Conservation (phyloP, 179 eudicot genomes). For the Spergularia azorica region DNA sequence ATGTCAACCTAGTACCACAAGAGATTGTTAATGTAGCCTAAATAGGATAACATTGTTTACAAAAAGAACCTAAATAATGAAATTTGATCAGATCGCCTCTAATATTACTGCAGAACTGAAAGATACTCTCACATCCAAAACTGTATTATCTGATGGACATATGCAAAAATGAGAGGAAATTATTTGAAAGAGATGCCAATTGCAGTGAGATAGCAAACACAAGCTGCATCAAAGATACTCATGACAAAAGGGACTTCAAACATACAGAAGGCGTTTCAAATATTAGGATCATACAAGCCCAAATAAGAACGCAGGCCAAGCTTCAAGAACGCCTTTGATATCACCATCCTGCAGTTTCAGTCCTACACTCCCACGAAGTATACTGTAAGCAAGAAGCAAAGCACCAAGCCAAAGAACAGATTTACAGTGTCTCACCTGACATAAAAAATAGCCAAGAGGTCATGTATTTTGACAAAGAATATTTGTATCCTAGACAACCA, state of each 20-base stretch:
- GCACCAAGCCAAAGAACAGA: conserved; percentile 20
- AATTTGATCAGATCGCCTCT: neutral
- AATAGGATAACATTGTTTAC: neutral
- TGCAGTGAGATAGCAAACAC: neutral
- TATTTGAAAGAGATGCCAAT: neutral
- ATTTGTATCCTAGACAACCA: conserved; percentile 43
- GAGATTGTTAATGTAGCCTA: neutral
- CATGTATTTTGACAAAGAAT: conserved; percentile 39
- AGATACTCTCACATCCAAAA: conserved; percentile 2
- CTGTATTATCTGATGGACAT: neutral
- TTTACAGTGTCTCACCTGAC: conserved; percentile 29
- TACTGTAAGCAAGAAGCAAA: neutral
- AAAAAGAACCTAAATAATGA: neutral
- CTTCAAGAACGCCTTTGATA: conserved; percentile 35
- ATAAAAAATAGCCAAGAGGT: conserved; percentile 48
- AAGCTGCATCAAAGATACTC: neutral
- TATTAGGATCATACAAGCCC: conserved; percentile 47
- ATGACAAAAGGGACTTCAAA: conserved; percentile 32
- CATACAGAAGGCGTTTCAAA: conserved; percentile 35
- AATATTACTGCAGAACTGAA: neutral
- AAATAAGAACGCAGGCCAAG: conserved; percentile 47
- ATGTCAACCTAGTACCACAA: no score
- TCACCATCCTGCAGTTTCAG: conserved; percentile 46
- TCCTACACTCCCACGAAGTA: conserved; percentile 29
- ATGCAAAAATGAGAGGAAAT: neutral